Evolutionary conservation across 1,139 yeast species (phyloP), one percentile per base, ranked within the genome.

Genomic region (Geotrichum macrosporum): DNA sequence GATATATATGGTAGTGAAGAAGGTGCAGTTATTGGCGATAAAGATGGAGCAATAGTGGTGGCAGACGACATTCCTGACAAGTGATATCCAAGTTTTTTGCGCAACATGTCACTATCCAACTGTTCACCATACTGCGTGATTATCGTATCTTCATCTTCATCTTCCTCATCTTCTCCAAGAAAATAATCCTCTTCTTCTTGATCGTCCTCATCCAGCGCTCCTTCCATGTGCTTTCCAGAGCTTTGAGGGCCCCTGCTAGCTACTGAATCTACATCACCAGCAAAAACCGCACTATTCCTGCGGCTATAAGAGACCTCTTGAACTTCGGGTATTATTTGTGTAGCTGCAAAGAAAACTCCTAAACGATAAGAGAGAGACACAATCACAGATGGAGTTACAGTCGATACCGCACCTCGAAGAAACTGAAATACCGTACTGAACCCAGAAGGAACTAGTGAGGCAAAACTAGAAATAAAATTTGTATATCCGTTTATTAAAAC

Each of bases 311-410:
- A 44, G 8, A 41, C 54, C 12, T 54, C 51, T 20, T 54, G 60
- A 32, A 62, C 48, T 2, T 60, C 60, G 1, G 98, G 97, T 19
- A 92, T 86, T 53, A 92, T 88, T 62, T 94, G 81, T 13, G 96
- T 85, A 4, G 97, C 96, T 1, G 95, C 88, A 61, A 86, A 87
- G 59, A 89, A 87, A 3, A 89, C 95, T 2, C 86, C 75, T 21
- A 92, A 78, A 58, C 98, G 75, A 62, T 85, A 89, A 2, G 88
- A 87, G 56, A 92, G 71, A 56, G 88, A 87, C 30, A 88, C 73
- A 34, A 87, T 69, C 20, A 92, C 81, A 2, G 95, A 86, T 5
- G 94, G 79, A 0, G 95, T 84, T 41, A 92, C 74, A 31, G 89
- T 84, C 48, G 80, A 79, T 24, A 80, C 70, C 1, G 95, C 85